Evolutionary conservation across 805 yeast species (phyloP).

Genomic region (Torulaspora indica): DNA sequence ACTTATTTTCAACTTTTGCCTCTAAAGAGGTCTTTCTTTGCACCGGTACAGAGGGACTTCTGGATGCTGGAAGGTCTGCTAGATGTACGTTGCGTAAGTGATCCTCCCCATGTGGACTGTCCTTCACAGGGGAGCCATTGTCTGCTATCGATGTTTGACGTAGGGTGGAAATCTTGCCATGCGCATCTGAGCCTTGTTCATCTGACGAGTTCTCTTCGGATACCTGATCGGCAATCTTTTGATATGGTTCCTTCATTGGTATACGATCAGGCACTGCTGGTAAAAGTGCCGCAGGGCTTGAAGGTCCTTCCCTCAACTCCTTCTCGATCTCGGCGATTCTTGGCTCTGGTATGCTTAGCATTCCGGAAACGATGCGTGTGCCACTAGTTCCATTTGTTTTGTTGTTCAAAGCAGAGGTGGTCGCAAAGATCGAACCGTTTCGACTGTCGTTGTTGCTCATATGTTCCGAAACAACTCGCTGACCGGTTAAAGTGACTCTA

Average conservation of each 20-base stretch:
- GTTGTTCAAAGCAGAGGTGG: conserved; percentile 6
- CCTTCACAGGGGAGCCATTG: conserved; percentile 31
- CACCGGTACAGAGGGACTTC: conserved; percentile 8
- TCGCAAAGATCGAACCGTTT: conserved; percentile 18
- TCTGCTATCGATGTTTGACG: conserved; percentile 35
- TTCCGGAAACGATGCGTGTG: conserved; percentile 42
- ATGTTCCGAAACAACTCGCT: conserved; percentile 32
- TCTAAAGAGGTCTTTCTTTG: conserved; percentile 30
- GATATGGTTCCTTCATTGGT: conserved; percentile 36
- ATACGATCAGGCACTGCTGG: conserved; percentile 34
- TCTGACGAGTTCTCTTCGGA: conserved; percentile 17
- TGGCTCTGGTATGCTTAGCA: conserved; percentile 43
- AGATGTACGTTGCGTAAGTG: conserved; percentile 25
- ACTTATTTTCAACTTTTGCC: conserved; percentile 17
- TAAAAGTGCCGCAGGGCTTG: conserved; percentile 35
- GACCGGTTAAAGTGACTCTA: conserved; percentile 27
- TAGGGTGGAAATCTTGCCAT: conserved; percentile 12
- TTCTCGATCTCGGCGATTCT: conserved; percentile 40
- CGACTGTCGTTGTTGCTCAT: conserved; percentile 13
- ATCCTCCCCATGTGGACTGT: conserved; percentile 20
- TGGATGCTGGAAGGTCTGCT: conserved; percentile 29
- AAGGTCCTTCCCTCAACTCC: conserved; percentile 38
- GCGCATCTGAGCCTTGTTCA: conserved; percentile 17
- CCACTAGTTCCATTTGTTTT: conserved; percentile 17
- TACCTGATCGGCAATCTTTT: conserved; percentile 12